Evolutionary conservation across 2,329 filamentous ascomycete genomes (phyloP).

Genomic region (Neoascochyta sp.): DNA sequence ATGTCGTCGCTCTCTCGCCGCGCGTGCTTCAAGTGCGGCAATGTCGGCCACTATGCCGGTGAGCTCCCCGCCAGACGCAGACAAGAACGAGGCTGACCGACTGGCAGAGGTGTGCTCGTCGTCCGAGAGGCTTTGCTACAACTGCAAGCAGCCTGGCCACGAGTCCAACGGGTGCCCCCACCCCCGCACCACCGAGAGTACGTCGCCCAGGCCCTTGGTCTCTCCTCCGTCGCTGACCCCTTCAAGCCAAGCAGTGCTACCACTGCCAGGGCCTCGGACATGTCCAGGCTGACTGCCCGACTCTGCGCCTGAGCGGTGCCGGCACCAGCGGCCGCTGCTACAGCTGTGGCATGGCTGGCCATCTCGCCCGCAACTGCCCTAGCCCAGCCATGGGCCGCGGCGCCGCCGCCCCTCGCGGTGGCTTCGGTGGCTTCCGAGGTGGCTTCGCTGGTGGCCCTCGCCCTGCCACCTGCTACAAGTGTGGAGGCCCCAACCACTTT

Average conservation of each 20-base stretch:
- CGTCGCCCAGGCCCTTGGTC: conserved; percentile 30
- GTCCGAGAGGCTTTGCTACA: conserved; percentile 97
- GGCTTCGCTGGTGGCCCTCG: conserved; percentile 68
- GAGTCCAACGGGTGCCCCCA: conserved; percentile 97
- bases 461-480: conserved; percentile 66
- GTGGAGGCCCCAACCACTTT: conserved; percentile 89
- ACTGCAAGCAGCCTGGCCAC: conserved; percentile 95
- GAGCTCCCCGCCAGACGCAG: conserved; percentile 21
- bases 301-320: conserved; percentile 80
- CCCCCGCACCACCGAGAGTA: conserved; percentile 89
- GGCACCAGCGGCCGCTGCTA: conserved; percentile 87
- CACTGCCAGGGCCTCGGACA: conserved; percentile 98
- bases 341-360: conserved; percentile 88
- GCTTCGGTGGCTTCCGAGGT: conserved; percentile 68
- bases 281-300: conserved; percentile 98
- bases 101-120: conserved; percentile 87
- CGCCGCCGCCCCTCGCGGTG: conserved; percentile 65
- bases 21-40: conserved; percentile 54
- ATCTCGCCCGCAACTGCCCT: conserved; percentile 86
- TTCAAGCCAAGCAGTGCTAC: conserved; percentile 92
- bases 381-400: conserved; percentile 67
- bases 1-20: conserved; percentile 54
- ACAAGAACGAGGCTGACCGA: conserved; percentile 6
- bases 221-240: conserved; percentile 2
- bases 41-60: conserved; percentile 53